phyloP scores from a whole-genome alignment of 495 filamentous ascomycete genomes.

The Penicillium coprophilum region DNA sequence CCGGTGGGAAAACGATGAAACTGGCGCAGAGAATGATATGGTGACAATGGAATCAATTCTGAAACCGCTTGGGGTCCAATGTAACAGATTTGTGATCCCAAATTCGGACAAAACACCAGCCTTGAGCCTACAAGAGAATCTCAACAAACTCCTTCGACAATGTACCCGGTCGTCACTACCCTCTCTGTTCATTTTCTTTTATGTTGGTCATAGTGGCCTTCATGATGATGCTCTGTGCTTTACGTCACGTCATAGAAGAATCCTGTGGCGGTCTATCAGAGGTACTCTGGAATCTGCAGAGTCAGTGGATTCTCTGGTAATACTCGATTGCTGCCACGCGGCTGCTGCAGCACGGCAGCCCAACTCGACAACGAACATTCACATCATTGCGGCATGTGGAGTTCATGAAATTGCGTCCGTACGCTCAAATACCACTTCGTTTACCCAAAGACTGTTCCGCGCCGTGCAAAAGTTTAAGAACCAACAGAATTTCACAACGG shows the following conservation, averaged over 20 bases:
- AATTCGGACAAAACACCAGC: not conserved
- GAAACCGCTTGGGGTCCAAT: not conserved
- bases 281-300: not conserved
- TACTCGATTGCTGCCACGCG: not conserved
- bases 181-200: not conserved
- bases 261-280: not conserved
- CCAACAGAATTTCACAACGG: not conserved
- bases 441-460: not conserved
- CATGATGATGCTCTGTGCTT: not conserved
- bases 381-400: not conserved
- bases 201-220: not conserved
- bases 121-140: not conserved
- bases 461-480: not conserved
- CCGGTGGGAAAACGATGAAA: not conserved
- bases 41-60: not conserved
- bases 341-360: not conserved
- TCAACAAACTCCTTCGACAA: not conserved
- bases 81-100: not conserved
- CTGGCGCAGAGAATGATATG: not conserved
- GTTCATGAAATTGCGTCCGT: not conserved
- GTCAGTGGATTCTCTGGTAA: not conserved
- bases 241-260: not conserved
- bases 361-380: not conserved
- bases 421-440: not conserved
- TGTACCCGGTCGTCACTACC: not conserved